Percentiles rank a stretch among this genome's conserved stretches.
Conservation (phyloP, 78 protist genomes). For the Speleostelium caveatum region DNA sequence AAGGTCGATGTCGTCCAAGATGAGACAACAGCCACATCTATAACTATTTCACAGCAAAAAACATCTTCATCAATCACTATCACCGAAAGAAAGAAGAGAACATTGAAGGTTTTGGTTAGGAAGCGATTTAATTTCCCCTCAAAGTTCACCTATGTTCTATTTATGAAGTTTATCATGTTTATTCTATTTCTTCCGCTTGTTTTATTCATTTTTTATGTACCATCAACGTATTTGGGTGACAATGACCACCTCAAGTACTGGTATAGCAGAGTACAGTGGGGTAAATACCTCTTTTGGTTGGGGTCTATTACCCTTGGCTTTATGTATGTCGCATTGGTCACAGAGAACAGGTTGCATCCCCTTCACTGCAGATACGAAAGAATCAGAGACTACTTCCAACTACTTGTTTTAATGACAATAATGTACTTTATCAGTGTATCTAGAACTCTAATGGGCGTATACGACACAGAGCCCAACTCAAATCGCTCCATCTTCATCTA, state of each 20-base stretch:
- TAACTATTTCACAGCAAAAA: too few species aligned
- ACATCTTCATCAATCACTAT: too few species aligned
- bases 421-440: constrained; percentile 31
- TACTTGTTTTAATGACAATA: constrained; percentile 3
- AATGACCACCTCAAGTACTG: constrained; percentile 11
- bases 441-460: constrained; percentile 45
- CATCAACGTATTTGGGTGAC: neutral
- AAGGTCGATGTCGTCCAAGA: too few species aligned
- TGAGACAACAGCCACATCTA: too few species aligned
- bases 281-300: constrained; percentile 50
- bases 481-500: constrained; percentile 4
- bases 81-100: too few species aligned
- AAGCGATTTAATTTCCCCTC: too few species aligned
- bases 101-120: too few species aligned
- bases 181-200: neutral
- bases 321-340: constrained; percentile 51
- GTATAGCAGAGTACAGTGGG: constrained; percentile 34
- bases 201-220: neutral
- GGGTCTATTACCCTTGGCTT: constrained; percentile 21
- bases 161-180: too few species aligned
- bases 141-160: neutral
- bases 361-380: constrained; percentile 70
- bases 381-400: constrained; percentile 55
- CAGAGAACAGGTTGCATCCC: constrained; percentile 47
- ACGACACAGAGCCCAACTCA: neutral